Base-by-base conservation (phyloP, 1,284 basidiomycete genomes). In the Sparassis latifolia region DNA sequence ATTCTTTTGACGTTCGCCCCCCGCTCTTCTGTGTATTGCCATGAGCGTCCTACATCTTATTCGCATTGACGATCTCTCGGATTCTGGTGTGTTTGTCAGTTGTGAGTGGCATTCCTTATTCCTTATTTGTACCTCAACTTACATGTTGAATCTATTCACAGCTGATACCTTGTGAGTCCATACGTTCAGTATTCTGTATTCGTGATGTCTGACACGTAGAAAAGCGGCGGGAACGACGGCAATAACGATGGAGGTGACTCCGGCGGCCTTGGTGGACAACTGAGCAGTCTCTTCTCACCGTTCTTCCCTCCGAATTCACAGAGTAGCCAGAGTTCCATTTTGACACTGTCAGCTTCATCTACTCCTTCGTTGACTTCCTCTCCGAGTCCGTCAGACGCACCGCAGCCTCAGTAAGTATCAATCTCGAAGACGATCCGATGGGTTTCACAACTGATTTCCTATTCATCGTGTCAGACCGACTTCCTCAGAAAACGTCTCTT, bases 81-180 rank as follows among this genome's bases (percentile, higher is more conserved):
- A 53, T 7, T 48, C 44, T 27, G 52, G 42, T 28, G 31, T 20
- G 20, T 20, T 53, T 37, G 33, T 48, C 38, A 32, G 44, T 39
- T 31, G 52, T 53, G 52, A 53, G 52, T 52, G 10, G 5, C 20
- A 20, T 20, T 20, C 20, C 20, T 20, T 20, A 20, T 20, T 20
- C 20, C 20, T 20, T 20, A 20, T 20, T 20, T 20, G 20, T 20
- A 20, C 20, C 20, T 20, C 20, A 20, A 20, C 20, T 20, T 20
- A 20, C 20, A 20, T 20, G 20, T 20, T 20, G 20, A 20, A 20
- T 20, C 20, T 20, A 20, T 20, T 20, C 20, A 20, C 20, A 20
- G 20, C 20, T 20, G 20, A 20, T 20, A 20, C 20, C 20, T 20
- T 20, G 20, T 20, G 20, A 20, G 20, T 20, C 20, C 20, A 20